Base-by-base conservation (phyloP, 331 rosid species). In the Pyracantha coccinea region DNA sequence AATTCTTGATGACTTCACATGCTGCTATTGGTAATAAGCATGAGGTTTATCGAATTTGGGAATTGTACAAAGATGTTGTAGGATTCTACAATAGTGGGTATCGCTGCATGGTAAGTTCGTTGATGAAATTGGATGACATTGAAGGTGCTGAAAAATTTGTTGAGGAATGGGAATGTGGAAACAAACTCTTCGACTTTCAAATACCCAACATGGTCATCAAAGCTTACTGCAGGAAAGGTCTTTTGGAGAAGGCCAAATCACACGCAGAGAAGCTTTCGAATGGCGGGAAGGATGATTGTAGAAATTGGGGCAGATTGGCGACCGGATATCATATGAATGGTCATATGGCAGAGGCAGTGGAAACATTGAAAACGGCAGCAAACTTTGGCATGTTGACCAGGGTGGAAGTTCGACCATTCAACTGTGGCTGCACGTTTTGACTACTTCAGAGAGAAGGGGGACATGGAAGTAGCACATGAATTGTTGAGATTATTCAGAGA, bases 31-130 rank as follows among this genome's bases (percentile, higher is more conserved):
- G 89, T 45, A 86, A 77, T 11, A 86, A 79, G 79, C 87, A 86
- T 0, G 92, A 88, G 59, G 91, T 92, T 59, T 81, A 84, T 84
- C 82, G 89, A 28, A 78, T 89, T 54, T 92, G 93, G 96, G 57
- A 70, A 75, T 77, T 77, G 77, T 82, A 79, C 78, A 69, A 60
- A 70, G 63, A 29, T 24, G 9, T 81, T 28, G 77, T 59, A 4
- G 62, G 19, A 19, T 20, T 38, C 71, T 29, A 2, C 66, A 88
- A 88, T 68, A 67, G 86, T 15, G 88, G 87, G 60, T 92, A 88
- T 83, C 11, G 76, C 61, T 35, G 80, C 33, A 83, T 88, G 79
- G 6, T 92, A 27, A 83, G 83, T 76, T 86, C 92, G 21, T 80
- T 89, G 17, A 24, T 85, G 84, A 88, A 87, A 79, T 73, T 90